A percentile compares a stretch with the other conserved stretches of the same genome.
Evolutionary conservation across 1,139 yeast genomes (phyloP).

Genomic region (Hemisphaericaspora lyxosophila): DNA sequence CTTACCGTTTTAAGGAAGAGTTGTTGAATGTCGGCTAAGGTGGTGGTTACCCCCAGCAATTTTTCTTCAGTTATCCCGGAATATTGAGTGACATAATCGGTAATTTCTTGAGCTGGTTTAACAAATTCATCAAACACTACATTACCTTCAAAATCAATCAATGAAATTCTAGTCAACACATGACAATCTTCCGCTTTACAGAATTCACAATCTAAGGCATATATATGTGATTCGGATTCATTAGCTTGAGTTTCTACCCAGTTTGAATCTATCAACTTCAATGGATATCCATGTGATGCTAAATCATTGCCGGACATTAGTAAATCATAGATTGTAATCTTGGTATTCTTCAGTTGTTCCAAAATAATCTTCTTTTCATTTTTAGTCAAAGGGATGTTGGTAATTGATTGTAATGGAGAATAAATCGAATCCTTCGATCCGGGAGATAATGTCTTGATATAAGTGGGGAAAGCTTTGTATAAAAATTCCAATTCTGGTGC

Average conservation of each 20-base stretch:
- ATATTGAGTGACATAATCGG: slow-evolving; percentile 76
- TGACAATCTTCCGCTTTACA: slow-evolving; percentile 61
- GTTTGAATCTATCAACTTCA: slow-evolving; percentile 25
- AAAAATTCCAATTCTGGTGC: slow-evolving; percentile 36
- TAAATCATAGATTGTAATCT: slow-evolving; percentile 55
- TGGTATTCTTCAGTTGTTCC: slow-evolving; percentile 31
- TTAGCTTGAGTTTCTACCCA: slow-evolving; percentile 63
- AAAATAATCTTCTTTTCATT: slow-evolving; percentile 46
- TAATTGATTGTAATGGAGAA: slow-evolving; percentile 55
- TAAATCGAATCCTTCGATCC: slow-evolving; percentile 61
- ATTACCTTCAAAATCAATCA: slow-evolving; percentile 62
- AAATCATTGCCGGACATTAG: slow-evolving; percentile 48
- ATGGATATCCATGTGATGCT: slow-evolving; percentile 55
- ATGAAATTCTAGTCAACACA: slow-evolving; percentile 75
- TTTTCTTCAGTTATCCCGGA: slow-evolving; percentile 84
- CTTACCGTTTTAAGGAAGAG: slow-evolving; percentile 44
- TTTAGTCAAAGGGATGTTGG: slow-evolving; percentile 55
- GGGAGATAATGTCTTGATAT: slow-evolving; percentile 53
- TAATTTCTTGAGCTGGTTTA: slow-evolving; percentile 69
- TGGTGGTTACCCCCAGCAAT: slow-evolving; percentile 61
- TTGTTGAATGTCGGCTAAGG: slow-evolving; percentile 65
- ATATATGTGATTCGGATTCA: slow-evolving; percentile 45
- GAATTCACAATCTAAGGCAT: slow-evolving; percentile 93
- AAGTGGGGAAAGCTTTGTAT: slow-evolving; percentile 34
- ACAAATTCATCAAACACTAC: slow-evolving; percentile 72